Base-by-base conservation (phyloP, 768 basidiomycete genomes). In the Boletus bicolor region DNA sequence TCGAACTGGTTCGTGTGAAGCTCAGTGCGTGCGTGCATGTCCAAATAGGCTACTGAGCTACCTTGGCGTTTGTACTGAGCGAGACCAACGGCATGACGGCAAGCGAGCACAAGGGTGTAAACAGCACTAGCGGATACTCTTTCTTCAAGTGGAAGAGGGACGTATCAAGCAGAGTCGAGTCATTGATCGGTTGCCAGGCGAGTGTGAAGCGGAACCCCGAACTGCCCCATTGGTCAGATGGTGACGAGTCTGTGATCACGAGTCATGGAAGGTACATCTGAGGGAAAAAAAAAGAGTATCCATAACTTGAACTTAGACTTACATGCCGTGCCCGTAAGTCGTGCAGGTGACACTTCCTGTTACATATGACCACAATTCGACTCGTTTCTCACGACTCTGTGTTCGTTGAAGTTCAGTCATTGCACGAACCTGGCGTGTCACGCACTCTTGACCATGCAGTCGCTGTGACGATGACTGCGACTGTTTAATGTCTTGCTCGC, bases 51-150 rank as follows among this genome's bases (percentile, higher is more conserved):
- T 5, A 9, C 2, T 9, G 19, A 36, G 9, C 53, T 55, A 77
- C 72, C 53, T 69, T 64, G 54, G 72, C 75, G 52, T 75, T 77
- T 12, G 75, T 76, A 55, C 64, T 77, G 53, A 77, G 66, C 32
- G 68, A 70, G 37, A 77, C 60, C 46, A 70, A 48, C 6, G 77
- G 77, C 77, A 78, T 77, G 35, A 36, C 17, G 42, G 46, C 1
- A n/a, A 36, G 4, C 32, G 14, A 17, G 51, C 14, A 34, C 19
- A 14, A 37, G 11, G 7, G 39, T 34, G 45, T 35, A 38, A 46
- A 38, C 1, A 17, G 34, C 3, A 17, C 21, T 17, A 4, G 46
- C 3, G 21, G 21, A 48, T 21, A 21, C 45, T 24, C 9, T 32
- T 32, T 37, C 36, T 37, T 37, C 44, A 12, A 28, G 17, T 19